Percentiles rank a stretch among this genome's conserved stretches.
Conservation (phyloP, 2,329 filamentous ascomycete genomes). For the Apiospora kogelbergensis region DNA sequence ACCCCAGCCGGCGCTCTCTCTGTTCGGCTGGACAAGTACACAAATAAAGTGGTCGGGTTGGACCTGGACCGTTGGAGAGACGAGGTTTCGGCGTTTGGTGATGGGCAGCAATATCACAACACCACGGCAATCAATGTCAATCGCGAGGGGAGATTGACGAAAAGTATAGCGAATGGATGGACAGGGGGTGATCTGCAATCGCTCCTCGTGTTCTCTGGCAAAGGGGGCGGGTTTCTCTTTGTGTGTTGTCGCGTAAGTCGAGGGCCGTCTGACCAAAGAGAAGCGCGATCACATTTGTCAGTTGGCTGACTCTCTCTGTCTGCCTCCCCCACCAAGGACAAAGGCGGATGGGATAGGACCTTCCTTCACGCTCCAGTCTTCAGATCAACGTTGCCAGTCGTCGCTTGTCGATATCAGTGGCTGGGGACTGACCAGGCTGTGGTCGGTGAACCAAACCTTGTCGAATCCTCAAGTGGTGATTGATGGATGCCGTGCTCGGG, state of each 20-base stretch:
- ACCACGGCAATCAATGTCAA: background rate
- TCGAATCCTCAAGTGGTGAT: background rate
- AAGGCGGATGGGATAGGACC: background rate
- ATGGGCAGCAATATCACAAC: background rate
- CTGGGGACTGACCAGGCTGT: constrained; percentile 5
- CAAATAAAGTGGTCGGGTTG: constrained; percentile 6
- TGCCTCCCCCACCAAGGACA: background rate
- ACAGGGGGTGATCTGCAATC: background rate
- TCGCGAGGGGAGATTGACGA: background rate
- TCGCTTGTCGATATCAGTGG: constrained; percentile 5
- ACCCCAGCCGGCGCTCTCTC: background rate
- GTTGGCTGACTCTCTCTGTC: background rate
- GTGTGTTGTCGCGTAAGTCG: background rate
- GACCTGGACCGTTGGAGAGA: background rate
- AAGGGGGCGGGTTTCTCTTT: constrained; percentile 3
- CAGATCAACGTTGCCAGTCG: constrained; percentile 2
- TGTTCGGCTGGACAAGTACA: background rate
- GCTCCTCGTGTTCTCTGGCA: background rate
- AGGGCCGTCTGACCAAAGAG: background rate
- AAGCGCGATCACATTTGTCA: background rate
- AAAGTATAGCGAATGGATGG: background rate
- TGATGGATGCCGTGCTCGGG: constrained; percentile 4
- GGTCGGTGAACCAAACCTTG: constrained; percentile 8
- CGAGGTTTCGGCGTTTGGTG: background rate
- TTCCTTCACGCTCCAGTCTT: background rate